phyloP scores from a whole-genome alignment of 2,329 filamentous ascomycete species.

The Cryphonectria naterciae region DNA sequence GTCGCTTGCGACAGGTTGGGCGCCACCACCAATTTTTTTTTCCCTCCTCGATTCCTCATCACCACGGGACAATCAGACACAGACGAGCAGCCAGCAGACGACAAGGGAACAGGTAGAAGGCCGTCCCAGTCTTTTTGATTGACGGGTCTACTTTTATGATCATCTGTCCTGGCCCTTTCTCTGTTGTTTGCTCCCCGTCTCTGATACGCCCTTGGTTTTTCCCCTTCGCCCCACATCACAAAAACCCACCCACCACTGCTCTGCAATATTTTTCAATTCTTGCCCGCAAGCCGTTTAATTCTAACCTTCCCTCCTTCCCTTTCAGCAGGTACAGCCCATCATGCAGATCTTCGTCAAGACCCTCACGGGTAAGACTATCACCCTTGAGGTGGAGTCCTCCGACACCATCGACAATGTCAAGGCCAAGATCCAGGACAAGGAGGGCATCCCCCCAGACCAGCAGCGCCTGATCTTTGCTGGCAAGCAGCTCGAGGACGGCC shows the following conservation, averaged over 20 bases:
- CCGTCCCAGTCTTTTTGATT: neutral
- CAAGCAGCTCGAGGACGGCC: conserved; percentile 99
- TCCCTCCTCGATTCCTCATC: neutral
- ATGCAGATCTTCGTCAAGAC: conserved; percentile 81
- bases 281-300: conserved; percentile 25
- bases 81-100: neutral
- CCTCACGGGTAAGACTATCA: conserved; percentile 99
- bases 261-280: conserved; percentile 23
- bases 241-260: conserved; percentile 28
- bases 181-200: conserved; percentile 6
- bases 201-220: conserved; percentile 15
- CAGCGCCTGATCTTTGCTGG: conserved; percentile 99
- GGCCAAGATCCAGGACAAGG: conserved; percentile 98
- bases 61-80: neutral
- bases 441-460: conserved; percentile 98
- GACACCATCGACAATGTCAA: conserved; percentile 99
- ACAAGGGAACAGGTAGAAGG: neutral
- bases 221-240: conserved; percentile 29
- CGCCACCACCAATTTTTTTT: conserved; percentile 12
- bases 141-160: too few species aligned
- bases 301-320: conserved; percentile 41
- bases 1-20: conserved; percentile 19
- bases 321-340: conserved; percentile 57
- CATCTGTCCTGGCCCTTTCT: neutral
- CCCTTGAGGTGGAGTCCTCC: conserved; percentile 99